Evolutionary conservation across 2,329 filamentous ascomycete species (phyloP), one percentile per base, ranked within the genome.

Genomic region (Periconia digitata): DNA sequence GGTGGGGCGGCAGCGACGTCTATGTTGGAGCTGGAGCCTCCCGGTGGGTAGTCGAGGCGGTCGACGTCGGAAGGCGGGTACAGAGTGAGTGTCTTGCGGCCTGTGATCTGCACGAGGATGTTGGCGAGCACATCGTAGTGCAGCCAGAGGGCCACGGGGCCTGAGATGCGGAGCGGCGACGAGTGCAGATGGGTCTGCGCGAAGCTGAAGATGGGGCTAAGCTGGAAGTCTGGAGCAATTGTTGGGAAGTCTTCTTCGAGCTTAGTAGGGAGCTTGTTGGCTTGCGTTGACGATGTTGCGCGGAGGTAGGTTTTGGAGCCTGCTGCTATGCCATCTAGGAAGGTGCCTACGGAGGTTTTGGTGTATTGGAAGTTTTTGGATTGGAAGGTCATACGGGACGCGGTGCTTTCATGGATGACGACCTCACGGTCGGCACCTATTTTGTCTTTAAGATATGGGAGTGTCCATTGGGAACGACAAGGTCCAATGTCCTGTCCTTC

Each of bases 51-150:
- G 2, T 81, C 79, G 0, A 96, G 77, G 29, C 83, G 74, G 17
- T 77, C 76, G 16, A 94, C 84, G 61, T 95, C 90, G 2, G 78
- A 75, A 0, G 92, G 91, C 1, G 89, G 90, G 66, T 90, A 96
- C 1, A 96, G 77, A 4, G 90, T 71, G 49, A 95, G 77, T 22
- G 81, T 80, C 65, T 94, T 95, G 1, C 80, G 79, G 4, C 91
- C 90, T 32, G 75, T 73, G 43, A 95, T 79, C 65, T 96, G 91
- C 61, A 86, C 90, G 51, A 94, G 86, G 3, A 95, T 78, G 61
- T 95, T 96, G 42, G 90, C 89, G 80, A 95, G 91, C 15, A 94
- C 89, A 72, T 95, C 89, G 74, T 94, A 95, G 70, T 95, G 90
- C 24, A 95, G 77, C 91, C 92, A 96, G 82, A 96, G 89, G 35